Base-by-base conservation (phyloP, 2,329 filamentous ascomycete genomes). In the Domatiomyces globalis region DNA sequence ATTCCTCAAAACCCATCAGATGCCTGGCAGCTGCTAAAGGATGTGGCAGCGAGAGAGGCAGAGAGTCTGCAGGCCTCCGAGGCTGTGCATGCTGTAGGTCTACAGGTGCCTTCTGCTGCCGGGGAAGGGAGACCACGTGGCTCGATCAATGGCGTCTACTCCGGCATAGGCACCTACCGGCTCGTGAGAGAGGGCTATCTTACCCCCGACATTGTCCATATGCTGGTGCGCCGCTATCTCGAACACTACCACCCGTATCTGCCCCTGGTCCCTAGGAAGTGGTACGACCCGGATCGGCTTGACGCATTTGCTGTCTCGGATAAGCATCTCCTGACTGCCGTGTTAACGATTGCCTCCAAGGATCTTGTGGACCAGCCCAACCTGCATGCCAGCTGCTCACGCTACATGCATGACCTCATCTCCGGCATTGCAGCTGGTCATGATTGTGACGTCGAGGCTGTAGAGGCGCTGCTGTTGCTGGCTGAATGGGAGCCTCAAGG, bases 401-500 rank as follows among this genome's bases (percentile, higher is more conserved):
- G 78, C 51, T 77, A 85, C 57, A 86, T 85, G 80, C 81, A 84
- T 58, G 74, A 74, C 27, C 69, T 85, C 15, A 78, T 86, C 6
- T 83, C 81, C 0, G 75, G 76, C 33, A 74, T 87, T 17, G 76
- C 83, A 18, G 80, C 81, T 46, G 81, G 81, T 2, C 77, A 78
- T 4, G 78, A 83, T 48, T 80, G 78, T 20, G 80, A 79, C 27
- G 80, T 86, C 1, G 83, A 85, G 55, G 80, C 83, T 1, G 82
- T 86, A 0, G 83, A 87, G 61, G 81, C 81, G 1, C 66, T 87
- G 1, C 69, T 86, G 0, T 69, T 87, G 1, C 74, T 87, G 1
- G 83, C 83, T 0, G 83, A 87, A 61, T 87, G 83, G 83, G 81
- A 81, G 5, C 81, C 81, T 0, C 82, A 84, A 54, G 78, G 79